These are phyloP conservation scores for Curvularia lunata DNA, from an alignment of 2,329 filamentous ascomycete genomes.

Conservation along the genomic window DNA sequence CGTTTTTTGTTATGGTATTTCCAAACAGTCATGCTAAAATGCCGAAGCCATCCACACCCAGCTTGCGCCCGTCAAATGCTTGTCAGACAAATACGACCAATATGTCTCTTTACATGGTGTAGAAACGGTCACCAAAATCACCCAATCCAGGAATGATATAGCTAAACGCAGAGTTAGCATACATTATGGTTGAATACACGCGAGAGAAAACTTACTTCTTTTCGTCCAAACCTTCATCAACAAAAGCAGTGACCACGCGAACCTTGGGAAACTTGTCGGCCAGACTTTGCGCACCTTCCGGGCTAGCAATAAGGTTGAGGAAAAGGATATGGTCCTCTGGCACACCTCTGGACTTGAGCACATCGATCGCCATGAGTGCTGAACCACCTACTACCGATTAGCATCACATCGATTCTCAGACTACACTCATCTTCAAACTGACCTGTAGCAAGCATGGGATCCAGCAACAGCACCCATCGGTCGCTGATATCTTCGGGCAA, in stretches of 20 bases:
- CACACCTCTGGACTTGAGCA: slow-evolving; percentile 86
- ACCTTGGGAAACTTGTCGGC: slow-evolving; percentile 87
- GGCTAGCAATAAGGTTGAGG: slow-evolving; percentile 96
- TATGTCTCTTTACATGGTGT: slow-evolving; percentile 71
- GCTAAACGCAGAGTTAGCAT: slow-evolving; percentile 56
- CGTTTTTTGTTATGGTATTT: background rate
- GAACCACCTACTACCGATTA: slow-evolving; percentile 72
- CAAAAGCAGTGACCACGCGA: slow-evolving; percentile 91
- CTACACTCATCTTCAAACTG: slow-evolving; percentile 34
- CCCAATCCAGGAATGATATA: slow-evolving; percentile 94
- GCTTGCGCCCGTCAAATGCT: slow-evolving; percentile 16
- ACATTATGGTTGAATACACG: background rate
- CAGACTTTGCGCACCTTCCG: slow-evolving; percentile 88
- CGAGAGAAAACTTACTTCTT: slow-evolving; percentile 75
- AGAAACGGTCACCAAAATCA: slow-evolving; percentile 95
- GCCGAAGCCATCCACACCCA: slow-evolving; percentile 15
- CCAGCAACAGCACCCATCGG: slow-evolving; percentile 89
- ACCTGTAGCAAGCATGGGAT: slow-evolving; percentile 99
- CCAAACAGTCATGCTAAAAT: slow-evolving; percentile 11
- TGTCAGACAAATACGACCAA: slow-evolving; percentile 5
- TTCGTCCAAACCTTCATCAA: slow-evolving; percentile 94
- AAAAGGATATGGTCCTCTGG: slow-evolving; percentile 96
- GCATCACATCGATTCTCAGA: background rate
- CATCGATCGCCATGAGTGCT: slow-evolving; percentile 95
- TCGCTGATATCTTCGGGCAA: slow-evolving; percentile 91